Evolutionary conservation across 768 basidiomycete genomes (phyloP).

Genomic region (Gloeostereum incarnatum): DNA sequence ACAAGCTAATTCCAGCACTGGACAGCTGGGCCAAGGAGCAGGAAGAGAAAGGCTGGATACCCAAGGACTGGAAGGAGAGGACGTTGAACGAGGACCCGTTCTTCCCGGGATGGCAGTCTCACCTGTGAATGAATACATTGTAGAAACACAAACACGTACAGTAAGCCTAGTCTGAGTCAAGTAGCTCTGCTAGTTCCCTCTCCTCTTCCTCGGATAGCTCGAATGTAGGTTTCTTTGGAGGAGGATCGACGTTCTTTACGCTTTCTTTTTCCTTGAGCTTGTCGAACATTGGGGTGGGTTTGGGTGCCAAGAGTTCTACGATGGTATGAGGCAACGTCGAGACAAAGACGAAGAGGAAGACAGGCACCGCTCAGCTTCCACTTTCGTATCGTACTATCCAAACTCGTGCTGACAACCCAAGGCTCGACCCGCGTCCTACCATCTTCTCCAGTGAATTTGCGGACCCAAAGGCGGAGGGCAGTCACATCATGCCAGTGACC

Average conservation of each 20-base stretch:
- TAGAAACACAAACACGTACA: background rate
- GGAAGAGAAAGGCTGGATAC: slow-evolving; percentile 34
- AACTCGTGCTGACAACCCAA: slow-evolving; percentile 75
- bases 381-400: slow-evolving; percentile 82
- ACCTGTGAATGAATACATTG: background rate
- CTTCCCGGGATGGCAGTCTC: slow-evolving; percentile 33
- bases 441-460: slow-evolving; percentile 32
- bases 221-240: slow-evolving; percentile 18
- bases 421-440: slow-evolving; percentile 49
- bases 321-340: background rate
- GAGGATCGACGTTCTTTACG: slow-evolving; percentile 7
- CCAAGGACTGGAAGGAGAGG: slow-evolving; percentile 36
- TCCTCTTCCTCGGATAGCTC: slow-evolving; percentile 84
- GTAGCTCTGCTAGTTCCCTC: slow-evolving; percentile 76
- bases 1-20: slow-evolving; percentile 35
- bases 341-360: background rate
- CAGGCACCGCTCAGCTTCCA: slow-evolving; percentile 67
- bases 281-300: slow-evolving; percentile 10
- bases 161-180: slow-evolving; percentile 25
- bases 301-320: slow-evolving; percentile 32
- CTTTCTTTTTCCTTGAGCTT: slow-evolving; percentile 7
- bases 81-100: slow-evolving; percentile 43
- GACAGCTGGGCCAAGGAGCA: slow-evolving; percentile 38
- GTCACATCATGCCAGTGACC: slow-evolving; percentile 90
- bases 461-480: slow-evolving; percentile 64